Evolutionary conservation across 768 basidiomycete species (phyloP).

Genomic region (Tubosaeta brunneosetosa): DNA sequence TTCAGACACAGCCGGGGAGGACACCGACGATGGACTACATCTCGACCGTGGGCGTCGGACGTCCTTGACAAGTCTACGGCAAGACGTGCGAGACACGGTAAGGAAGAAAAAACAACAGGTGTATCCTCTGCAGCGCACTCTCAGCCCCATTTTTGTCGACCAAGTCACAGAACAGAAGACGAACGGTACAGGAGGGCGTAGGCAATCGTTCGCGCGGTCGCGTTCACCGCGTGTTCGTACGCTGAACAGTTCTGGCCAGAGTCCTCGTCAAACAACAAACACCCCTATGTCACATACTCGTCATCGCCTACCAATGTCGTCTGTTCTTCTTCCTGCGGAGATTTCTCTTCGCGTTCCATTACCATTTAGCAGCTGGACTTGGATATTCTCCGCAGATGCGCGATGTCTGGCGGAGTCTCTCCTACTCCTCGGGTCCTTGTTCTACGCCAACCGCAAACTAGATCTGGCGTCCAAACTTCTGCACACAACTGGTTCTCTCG

Average conservation of each 20-base stretch:
- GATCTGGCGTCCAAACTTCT: slow-evolving; percentile 8
- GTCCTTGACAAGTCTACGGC: slow-evolving; percentile 29
- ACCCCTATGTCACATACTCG: slow-evolving; percentile 44
- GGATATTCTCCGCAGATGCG: slow-evolving; percentile 54
- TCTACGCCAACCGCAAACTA: slow-evolving; percentile 47
- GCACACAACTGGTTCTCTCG: slow-evolving; percentile 36
- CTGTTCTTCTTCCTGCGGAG: slow-evolving; percentile 44
- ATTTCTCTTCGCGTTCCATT: slow-evolving; percentile 43
- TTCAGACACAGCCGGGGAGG: slow-evolving; percentile 50
- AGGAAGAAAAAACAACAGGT: slow-evolving; percentile 28
- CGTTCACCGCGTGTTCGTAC: slow-evolving; percentile 55
- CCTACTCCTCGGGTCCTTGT: slow-evolving; percentile 59
- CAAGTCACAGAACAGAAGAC: slow-evolving; percentile 31
- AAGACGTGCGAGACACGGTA: slow-evolving; percentile 21
- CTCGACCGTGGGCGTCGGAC: slow-evolving; percentile 41
- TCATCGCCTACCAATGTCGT: slow-evolving; percentile 27
- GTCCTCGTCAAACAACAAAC: slow-evolving; percentile 33
- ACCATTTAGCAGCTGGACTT: slow-evolving; percentile 36
- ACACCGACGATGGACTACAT: slow-evolving; percentile 50
- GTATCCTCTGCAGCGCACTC: slow-evolving; percentile 21
- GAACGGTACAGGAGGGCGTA: slow-evolving; percentile 33
- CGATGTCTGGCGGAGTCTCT: slow-evolving; percentile 61
- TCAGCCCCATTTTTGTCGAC: slow-evolving; percentile 22
- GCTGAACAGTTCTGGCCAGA: slow-evolving; percentile 31
- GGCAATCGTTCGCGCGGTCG: slow-evolving; percentile 63